Conservation (phyloP, 2,329 filamentous ascomycete species). For the Plectosphaerella plurivora region DNA sequence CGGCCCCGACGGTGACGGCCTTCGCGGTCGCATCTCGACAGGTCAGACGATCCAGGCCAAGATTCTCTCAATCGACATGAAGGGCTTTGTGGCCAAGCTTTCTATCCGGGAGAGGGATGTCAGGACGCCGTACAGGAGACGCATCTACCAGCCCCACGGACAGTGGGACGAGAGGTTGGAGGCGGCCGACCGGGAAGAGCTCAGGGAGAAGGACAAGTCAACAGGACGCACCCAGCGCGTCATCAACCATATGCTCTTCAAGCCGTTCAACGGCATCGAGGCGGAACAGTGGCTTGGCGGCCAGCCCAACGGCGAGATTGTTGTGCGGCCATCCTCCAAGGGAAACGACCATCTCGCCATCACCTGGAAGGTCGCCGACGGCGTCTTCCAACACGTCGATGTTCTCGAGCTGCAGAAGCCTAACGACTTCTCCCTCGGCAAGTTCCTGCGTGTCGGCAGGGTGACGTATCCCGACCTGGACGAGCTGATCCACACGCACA, state of each 20-base stretch:
- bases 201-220: slow-evolving; percentile 80
- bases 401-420: slow-evolving; percentile 96
- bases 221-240: slow-evolving; percentile 87
- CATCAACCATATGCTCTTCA: slow-evolving; percentile 96
- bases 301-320: slow-evolving; percentile 80
- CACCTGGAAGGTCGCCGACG: slow-evolving; percentile 96
- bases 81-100: slow-evolving; percentile 77
- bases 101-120: slow-evolving; percentile 80
- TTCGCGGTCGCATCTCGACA: slow-evolving; percentile 68
- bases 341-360: slow-evolving; percentile 92
- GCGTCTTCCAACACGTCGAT: slow-evolving; percentile 96
- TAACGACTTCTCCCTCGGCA: slow-evolving; percentile 91
- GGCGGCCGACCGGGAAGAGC: slow-evolving; percentile 72
- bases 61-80: slow-evolving; percentile 81
- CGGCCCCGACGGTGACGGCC: slow-evolving; percentile 67
- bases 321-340: slow-evolving; percentile 93
- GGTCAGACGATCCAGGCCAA: slow-evolving; percentile 88
- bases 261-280: slow-evolving; percentile 84
- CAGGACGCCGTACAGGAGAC: slow-evolving; percentile 65
- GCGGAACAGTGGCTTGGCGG: slow-evolving; percentile 91
- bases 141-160: slow-evolving; percentile 66
- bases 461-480: slow-evolving; percentile 94
- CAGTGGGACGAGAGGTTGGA: slow-evolving; percentile 89
- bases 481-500: slow-evolving; percentile 93
- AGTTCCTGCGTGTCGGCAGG: slow-evolving; percentile 79